Conservation (phyloP, 768 basidiomycete species). For the Boletus vermiculosoides region DNA sequence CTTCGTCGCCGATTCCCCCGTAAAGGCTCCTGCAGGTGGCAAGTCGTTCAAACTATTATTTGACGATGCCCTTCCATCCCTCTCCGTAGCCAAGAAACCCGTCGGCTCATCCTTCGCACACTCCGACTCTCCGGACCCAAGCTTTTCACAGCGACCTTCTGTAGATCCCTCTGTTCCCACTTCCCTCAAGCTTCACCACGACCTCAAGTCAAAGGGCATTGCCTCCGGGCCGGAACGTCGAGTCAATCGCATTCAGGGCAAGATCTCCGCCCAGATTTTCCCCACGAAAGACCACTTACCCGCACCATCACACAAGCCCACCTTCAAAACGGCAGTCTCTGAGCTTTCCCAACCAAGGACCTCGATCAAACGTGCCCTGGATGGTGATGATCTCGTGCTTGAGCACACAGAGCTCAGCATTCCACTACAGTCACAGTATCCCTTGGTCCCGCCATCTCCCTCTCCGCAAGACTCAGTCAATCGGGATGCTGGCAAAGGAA, state of each 20-base stretch:
- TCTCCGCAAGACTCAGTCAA: conserved; percentile 41
- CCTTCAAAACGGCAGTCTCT: not conserved
- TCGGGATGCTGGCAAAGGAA: conserved; percentile 40
- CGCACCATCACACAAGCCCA: not conserved
- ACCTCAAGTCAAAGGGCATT: conserved; percentile 2
- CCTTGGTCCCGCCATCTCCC: conserved; percentile 69
- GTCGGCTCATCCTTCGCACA: not conserved
- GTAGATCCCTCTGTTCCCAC: not conserved
- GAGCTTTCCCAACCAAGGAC: conserved; percentile 20
- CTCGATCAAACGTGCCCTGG: conserved; percentile 46
- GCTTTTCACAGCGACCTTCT: not conserved
- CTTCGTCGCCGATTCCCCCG: conserved; percentile 70
- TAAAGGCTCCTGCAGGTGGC: conserved; percentile 55
- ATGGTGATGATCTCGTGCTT: conserved; percentile 28
- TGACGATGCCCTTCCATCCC: conserved; percentile 44
- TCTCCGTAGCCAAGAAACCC: conserved; percentile 18
- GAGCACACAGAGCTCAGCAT: conserved; percentile 3
- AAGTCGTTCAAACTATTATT: conserved; percentile 70
- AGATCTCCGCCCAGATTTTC: conserved; percentile 10
- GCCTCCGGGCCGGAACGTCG: not conserved
- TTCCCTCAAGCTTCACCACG: not conserved
- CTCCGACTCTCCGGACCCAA: not conserved
- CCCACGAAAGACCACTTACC: conserved; percentile 5
- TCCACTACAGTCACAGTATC: conserved; percentile 20
- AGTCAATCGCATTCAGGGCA: conserved; percentile 3